Evolutionary conservation across 495 filamentous ascomycete genomes (phyloP), one percentile per base, ranked within the genome.

Genomic region (Tuber melanosporum): DNA sequence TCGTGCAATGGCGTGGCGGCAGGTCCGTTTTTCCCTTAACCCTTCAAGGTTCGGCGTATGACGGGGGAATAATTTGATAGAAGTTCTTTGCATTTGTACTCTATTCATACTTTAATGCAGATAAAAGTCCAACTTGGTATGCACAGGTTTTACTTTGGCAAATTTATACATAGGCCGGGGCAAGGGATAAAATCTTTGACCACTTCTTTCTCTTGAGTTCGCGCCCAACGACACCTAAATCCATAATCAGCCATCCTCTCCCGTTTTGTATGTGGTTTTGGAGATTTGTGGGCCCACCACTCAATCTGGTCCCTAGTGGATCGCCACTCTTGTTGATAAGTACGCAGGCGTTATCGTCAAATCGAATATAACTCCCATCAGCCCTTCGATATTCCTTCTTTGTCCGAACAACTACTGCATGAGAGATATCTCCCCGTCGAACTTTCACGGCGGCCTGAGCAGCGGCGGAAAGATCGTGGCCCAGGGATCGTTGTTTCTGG

Each of bases 321-420:
- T 99, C 95, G 6, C 96, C 96, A 9, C 93, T 88, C 88, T 99
- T 99, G 85, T 96, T 98, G 84, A 99, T 92, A 83, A 99, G 85
- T 43, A 98, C 96, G 84, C 95, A 99, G 26, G 95, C 95, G 86
- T 98, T 99, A 83, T 99, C 95, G 86, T 95, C 95, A 85, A 98
- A 99, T 70, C 90, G 90, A 70, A 99, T 91, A 62, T 94, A 89
- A 81, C 91, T 93, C 43, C 95, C 95, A 86, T 99, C 95, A 10
- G 89, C 88, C 52, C 95, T 88, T 83, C 94, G 91, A 77, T 93
- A 89, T 84, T 94, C 91, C 86, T 98, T 95, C 81, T 85, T 89
- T 73, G 93, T 97, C 22, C 95, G 93, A 43, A 99, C 95, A 3
- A 99, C 91, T 8, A 99, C 93, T 15, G 95, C 95, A 85, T 99